Conservation (phyloP, 106 monocot species). For the Vanilla planifolia region DNA sequence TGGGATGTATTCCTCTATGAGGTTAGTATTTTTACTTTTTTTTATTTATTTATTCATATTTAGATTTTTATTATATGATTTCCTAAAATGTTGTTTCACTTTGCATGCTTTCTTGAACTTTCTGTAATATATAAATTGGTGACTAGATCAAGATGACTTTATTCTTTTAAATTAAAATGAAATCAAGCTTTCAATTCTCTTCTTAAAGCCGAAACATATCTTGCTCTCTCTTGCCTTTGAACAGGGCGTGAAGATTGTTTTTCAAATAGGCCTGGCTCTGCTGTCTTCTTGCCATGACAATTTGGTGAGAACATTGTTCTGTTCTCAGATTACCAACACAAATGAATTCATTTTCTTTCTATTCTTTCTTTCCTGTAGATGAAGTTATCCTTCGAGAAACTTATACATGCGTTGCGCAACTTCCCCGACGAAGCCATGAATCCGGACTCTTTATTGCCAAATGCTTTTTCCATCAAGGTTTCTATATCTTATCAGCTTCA, state of each 20-base stretch:
- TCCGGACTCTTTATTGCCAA: slow-evolving; percentile 71
- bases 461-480: slow-evolving; percentile 97
- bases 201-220: background rate
- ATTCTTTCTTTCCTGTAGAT: slow-evolving; percentile 32
- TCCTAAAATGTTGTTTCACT: no score
- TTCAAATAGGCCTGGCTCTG: slow-evolving; percentile 94
- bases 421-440: slow-evolving; percentile 92
- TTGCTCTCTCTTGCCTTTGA: background rate
- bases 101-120: no score
- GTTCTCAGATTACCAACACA: slow-evolving; percentile 1
- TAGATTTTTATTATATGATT: background rate
- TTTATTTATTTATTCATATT: background rate
- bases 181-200: no score
- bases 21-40: slow-evolving; percentile 43
- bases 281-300: slow-evolving; percentile 81
- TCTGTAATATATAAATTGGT: no score
- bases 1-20: slow-evolving; percentile 99
- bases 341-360: background rate
- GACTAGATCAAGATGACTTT: no score
- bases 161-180: no score
- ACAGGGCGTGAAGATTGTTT: slow-evolving; percentile 90
- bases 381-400: slow-evolving; percentile 90
- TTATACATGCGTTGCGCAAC: slow-evolving; percentile 83
- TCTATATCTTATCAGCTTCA: background rate
- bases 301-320: slow-evolving; percentile 49